A percentile compares a stretch with the other conserved stretches of the same genome.
These are phyloP conservation scores for Vitis hybrid DNA, from an alignment of 177 flowering plant genomes.

Conservation along the genomic window DNA sequence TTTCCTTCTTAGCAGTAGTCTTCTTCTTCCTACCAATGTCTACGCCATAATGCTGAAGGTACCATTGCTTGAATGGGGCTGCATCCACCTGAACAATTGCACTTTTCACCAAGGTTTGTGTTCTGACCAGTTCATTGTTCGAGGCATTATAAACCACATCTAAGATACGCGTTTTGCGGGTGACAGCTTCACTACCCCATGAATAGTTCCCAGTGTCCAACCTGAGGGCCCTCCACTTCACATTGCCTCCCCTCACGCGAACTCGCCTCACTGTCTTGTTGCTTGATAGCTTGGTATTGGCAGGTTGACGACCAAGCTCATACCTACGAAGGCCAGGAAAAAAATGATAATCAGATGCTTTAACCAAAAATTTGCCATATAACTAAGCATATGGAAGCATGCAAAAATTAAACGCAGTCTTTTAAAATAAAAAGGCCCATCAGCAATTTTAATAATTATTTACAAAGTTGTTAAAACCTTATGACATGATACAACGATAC, in stretches of 20 bases:
- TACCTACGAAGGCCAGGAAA: conserved; percentile 16
- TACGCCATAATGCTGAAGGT: conserved; percentile 39
- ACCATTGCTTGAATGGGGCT: conserved; percentile 40
- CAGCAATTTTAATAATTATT: too few relatives aligned
- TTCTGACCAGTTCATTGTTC: conserved; percentile 38
- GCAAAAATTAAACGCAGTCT: too few relatives aligned
- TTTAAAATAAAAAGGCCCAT: too few relatives aligned
- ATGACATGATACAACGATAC: too few relatives aligned
- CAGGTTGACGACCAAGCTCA: conserved; percentile 37
- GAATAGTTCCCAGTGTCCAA: conserved; percentile 36
- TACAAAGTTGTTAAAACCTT: too few relatives aligned
- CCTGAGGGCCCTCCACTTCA: conserved; percentile 37
- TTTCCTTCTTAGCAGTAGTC: conserved; percentile 25
- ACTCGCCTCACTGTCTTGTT: conserved; percentile 36
- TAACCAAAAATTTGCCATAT: too few relatives aligned
- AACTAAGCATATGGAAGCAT: not conserved
- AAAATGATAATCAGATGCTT: not conserved
- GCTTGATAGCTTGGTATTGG: conserved; percentile 33
- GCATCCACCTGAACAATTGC: conserved; percentile 42
- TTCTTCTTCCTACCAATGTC: conserved; percentile 40
- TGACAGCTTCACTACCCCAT: conserved; percentile 40
- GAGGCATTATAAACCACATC: conserved; percentile 39
- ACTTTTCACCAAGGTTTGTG: conserved; percentile 34
- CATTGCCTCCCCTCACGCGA: conserved; percentile 37
- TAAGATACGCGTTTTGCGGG: conserved; percentile 32